Evolutionary conservation across 1,284 basidiomycete species (phyloP), one percentile per base, ranked within the genome.

Genomic region (Boletus nobilissimus): DNA sequence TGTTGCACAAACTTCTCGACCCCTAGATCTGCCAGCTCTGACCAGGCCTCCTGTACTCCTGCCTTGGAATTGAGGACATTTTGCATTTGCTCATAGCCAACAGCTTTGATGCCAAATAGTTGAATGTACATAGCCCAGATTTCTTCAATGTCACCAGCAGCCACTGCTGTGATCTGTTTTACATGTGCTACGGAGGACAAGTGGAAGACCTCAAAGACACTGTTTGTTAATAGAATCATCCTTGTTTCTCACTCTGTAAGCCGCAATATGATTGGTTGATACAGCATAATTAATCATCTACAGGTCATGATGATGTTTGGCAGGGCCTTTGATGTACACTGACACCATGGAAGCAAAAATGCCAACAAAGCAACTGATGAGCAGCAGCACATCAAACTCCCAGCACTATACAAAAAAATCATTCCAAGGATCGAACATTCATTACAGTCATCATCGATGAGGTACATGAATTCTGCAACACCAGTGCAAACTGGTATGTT

Each of bases 251-350:
- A 77, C n/a, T 77, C 70, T 26, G 76, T 76, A 66, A 69, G 76
- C 19, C 24, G 62, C 63, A 48, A 19, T 26, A 60, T 43, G 16
- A 32, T n/a, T 32, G 11, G 18, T 13, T 7, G 19, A 51, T 8
- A 10, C 11, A 19, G 10, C 32, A 46, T 34, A 5, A 39, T 39
- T 63, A 3, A 71, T 46, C 26, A 43, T 70, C 10, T 51, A 46
- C 60, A 77, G 76, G 70, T 77, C 74, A 77, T 77, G 74, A 76
- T 60, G 22, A 77, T 70, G 3, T 77, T 77, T 16, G 76, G 76
- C 14, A 77, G 74, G 65, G 74, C 76, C 26, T 77, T 77, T 16
- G 60, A 76, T 48, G 29, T 77, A 9, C 29, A 65, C 14, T 57
- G 70, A 75, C 2, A 14, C 10, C 57, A 74, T 4, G 69, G 76